These are phyloP conservation scores for Linnemannia elongata DNA, from an alignment of 192 early-diverging fungal species.

Conservation along the genomic window DNA sequence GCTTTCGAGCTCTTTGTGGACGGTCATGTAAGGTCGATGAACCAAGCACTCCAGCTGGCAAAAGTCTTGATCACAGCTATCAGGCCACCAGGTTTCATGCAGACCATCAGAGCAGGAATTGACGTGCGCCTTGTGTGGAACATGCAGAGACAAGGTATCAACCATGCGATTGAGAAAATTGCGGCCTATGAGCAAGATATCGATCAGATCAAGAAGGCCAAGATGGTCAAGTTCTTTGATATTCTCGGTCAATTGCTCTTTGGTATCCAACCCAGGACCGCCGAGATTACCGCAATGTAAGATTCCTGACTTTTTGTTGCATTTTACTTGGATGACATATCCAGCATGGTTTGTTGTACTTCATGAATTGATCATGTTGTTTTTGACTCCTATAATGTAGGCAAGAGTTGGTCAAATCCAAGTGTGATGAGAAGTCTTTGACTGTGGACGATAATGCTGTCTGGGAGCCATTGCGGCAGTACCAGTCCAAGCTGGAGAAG, in stretches of 20 bases:
- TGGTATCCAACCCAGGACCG: conserved; percentile 25
- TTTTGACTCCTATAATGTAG: conserved; percentile 29
- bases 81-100: conserved; percentile 46
- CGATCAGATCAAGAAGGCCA: conserved; percentile 21
- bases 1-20: conserved; percentile 52
- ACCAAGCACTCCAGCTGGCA: conserved; percentile 56
- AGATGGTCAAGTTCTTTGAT: conserved; percentile 64
- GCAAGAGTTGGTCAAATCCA: conserved; percentile 52
- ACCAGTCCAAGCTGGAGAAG: conserved; percentile 59
- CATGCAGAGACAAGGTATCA: conserved; percentile 60
- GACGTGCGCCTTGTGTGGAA: conserved; percentile 27
- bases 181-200: conserved; percentile 12
- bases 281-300: conserved; percentile 62
- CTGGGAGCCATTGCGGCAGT: conserved; percentile 60
- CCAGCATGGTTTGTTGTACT: background rate
- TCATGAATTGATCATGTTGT: background rate
- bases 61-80: conserved; percentile 35
- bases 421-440: conserved; percentile 33
- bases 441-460: conserved; percentile 27
- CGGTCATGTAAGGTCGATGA: conserved; percentile 30
- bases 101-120: conserved; percentile 29
- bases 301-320: background rate
- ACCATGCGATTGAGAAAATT: conserved; percentile 42
- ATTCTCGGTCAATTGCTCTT: conserved; percentile 55
- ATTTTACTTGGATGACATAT: background rate